Percentiles rank a stretch among this genome's conserved stretches.
Conservation (phyloP, 2,329 filamentous ascomycete species). For the Trichoderma brevicompactum region DNA sequence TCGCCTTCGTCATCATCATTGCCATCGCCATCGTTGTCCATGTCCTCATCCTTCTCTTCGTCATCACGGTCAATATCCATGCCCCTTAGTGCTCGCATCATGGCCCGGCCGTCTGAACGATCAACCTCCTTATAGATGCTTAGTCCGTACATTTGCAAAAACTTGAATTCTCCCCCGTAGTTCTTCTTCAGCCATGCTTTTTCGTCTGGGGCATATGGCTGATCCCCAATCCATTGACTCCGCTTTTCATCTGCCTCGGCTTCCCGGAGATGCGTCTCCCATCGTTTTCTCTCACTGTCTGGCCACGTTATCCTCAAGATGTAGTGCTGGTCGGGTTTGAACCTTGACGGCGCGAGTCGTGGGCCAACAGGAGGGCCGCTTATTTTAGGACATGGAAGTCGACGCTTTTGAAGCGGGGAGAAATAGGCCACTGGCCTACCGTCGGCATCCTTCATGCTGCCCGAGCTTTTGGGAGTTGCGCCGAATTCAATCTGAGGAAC, state of each 20-base stretch:
- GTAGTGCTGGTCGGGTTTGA: not conserved
- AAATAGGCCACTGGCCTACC: not conserved
- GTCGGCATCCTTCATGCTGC: not conserved
- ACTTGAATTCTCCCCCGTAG: not conserved
- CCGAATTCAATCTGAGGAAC: not conserved
- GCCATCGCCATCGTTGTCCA: no score
- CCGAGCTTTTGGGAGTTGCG: not conserved
- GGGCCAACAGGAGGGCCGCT: not conserved
- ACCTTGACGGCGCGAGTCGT: not conserved
- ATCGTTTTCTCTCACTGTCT: not conserved
- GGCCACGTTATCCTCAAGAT: not conserved
- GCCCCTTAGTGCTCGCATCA: not conserved
- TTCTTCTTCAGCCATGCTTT: slow-evolving; percentile 3
- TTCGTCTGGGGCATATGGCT: not conserved
- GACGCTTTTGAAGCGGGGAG: not conserved
- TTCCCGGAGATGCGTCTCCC: not conserved
- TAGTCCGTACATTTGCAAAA: not conserved
- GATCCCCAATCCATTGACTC: not conserved
- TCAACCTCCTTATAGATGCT: slow-evolving; percentile 11
- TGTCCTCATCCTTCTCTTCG: not conserved
- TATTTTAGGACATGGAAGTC: not conserved
- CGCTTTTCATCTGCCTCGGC: not conserved
- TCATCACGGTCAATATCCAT: not conserved
- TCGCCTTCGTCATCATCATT: no score
- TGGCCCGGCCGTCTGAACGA: not conserved